Base-by-base conservation (phyloP, 164 flowering plant species). In the Magnolia sinica region DNA sequence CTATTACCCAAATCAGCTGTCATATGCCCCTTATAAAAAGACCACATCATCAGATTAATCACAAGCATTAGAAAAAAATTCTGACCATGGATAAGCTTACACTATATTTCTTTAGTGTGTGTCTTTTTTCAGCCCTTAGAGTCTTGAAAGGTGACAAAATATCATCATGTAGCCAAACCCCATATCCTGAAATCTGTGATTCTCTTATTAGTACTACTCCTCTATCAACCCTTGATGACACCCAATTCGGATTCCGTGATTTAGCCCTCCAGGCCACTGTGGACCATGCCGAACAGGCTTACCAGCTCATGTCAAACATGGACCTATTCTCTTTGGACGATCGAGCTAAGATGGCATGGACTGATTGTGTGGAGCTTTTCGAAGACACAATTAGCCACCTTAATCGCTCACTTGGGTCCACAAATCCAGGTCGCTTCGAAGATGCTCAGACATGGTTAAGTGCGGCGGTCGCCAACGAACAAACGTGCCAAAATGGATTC, bases 401-500 rank as follows among this genome's bases (percentile, higher is more conserved):
- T 3, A 87, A 83, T 67, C 86, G 82, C 0, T 83, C 91, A 0
- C 22, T 80, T 19, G 72, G 20, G 77, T 78, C 80, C 7, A 73
- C 1, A 23, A 77, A 73, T 80, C 70, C 75, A 0, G 8, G 13
- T 1, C 74, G 20, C 55, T 52, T 49, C 7, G 64, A 45, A 14
- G 90, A 88, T 65, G 55, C 83, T 4, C 87, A 82, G 70, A 89
- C 92, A 22, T 86, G 86, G 89, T 52, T 89, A 18, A 91, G 95
- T 78, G 95, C 89, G 1, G 84, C 91, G 0, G 76, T 86, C 18
- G 76, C 91, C 66, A 89, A 91, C 64, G 84, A 87, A 7, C 76
- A 85, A 74, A 87, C 95, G 0, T 91, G 95, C 83, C 64, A 76
- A 79, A 84, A 84, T 24, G 92, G 95, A 14, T 89, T 91, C 75